Percentiles rank a stretch among this genome's conserved stretches.
Conservation (phyloP, 345 rosid genomes). For the Diplotaxis tenuifolia region DNA sequence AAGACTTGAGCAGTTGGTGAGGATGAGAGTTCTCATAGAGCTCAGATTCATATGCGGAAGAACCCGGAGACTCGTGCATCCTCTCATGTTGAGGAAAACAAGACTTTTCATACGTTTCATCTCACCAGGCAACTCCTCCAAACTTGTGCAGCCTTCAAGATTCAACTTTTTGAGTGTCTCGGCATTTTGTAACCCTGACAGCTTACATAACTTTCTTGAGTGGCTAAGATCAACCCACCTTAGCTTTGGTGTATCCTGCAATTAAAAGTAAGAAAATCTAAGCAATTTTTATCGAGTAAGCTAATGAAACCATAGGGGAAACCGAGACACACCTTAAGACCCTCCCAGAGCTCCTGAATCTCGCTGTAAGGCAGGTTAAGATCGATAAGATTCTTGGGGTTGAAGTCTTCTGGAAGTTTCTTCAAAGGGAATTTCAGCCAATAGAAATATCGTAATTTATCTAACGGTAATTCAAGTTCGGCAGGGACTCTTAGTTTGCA, state of each 20-base stretch:
- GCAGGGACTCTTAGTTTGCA: too few relatives aligned
- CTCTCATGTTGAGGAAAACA: too few relatives aligned
- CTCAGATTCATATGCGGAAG: background rate
- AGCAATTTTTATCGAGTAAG: background rate
- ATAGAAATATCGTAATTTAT: too few relatives aligned
- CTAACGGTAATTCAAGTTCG: constrained; percentile 4
- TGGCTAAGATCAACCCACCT: constrained; percentile 28
- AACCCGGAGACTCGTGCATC: background rate
- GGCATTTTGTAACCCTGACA: constrained; percentile 29
- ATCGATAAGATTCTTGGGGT: constrained; percentile 25
- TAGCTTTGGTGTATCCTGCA: constrained; percentile 34
- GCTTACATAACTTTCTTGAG: constrained; percentile 12
- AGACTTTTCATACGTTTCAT: too few relatives aligned
- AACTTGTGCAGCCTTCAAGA: too few relatives aligned
- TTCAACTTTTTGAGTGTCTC: constrained; percentile 20
- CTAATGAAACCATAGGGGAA: background rate
- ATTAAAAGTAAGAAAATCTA: background rate
- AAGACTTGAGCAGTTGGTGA: constrained; percentile 30
- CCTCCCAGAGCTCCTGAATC: constrained; percentile 35
- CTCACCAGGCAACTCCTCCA: too few relatives aligned
- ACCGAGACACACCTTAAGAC: constrained; percentile 25
- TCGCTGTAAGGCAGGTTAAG: too few relatives aligned
- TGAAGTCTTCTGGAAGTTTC: constrained; percentile 29
- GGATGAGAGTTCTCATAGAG: constrained; percentile 24
- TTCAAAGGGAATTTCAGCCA: constrained; percentile 33